Evolutionary conservation across 2,329 filamentous ascomycete genomes (phyloP), one percentile per base, ranked within the genome.

Genomic region (Gnomoniopsis smithogilvyi): DNA sequence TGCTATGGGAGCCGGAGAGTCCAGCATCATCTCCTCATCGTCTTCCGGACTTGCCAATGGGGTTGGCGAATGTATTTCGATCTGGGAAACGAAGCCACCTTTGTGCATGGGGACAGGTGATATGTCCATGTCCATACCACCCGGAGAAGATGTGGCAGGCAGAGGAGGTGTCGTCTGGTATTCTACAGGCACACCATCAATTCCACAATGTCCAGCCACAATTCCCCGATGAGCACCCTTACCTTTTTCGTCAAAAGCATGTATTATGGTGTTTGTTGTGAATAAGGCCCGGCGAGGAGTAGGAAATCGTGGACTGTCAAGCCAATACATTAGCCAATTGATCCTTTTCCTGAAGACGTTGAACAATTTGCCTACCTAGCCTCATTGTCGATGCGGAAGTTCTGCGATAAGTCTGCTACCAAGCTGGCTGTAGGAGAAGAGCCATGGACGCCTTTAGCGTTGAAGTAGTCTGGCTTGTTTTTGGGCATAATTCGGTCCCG

Each of bases 381-480:
- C 58, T 85, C 81, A 62, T 76, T 92, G 75, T 97, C 93, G 72
- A 98, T 90, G 72, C 94, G 90, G 73, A 98, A 96, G 79, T 98
- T 99, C 72, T 96, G 92, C 60, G 93, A 97, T 67, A 98, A 82
- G 76, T 99, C 95, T 63, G 92, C 93, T 46, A 93, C 94, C 66
- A 99, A 79, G 70, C 91, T 96, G 54, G 92, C 87, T 38, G 92
- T 93, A 6, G 95, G 95, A 58, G 95, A 99, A 21, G 93, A 96
- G 51, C 92, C 91, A 66, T 86, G 86, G 68, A 91, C 80, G 54
- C 89, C 83, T 71, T 91, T 92, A 67, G 90, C 75, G 68, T 82
- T 87, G 78, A 98, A 96, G 78, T 95, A 96, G 74, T 96, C 93
- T 38, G 80, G 73, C 45, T 77, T 78, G 48, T 81, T 76, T 63